Evolutionary conservation across 352 stramenopile species (phyloP).

Genomic region (Phytophthora tubulina): DNA sequence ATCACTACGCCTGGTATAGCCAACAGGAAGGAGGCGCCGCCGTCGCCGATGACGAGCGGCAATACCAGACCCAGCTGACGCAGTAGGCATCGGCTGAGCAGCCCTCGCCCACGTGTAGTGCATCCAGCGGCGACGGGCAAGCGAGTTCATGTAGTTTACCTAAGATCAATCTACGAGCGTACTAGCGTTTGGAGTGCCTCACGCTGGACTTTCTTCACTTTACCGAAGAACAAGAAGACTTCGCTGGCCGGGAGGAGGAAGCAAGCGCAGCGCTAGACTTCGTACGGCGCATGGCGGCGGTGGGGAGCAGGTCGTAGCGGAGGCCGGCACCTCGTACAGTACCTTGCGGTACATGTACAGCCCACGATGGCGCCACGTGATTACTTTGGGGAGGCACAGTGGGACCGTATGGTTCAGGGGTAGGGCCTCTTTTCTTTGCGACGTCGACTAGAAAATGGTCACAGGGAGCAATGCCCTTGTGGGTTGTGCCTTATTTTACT

Average conservation of each 20-base stretch:
- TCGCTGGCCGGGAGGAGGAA: not conserved
- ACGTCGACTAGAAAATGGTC: constrained; percentile 20
- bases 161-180: constrained; percentile 2
- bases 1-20: constrained; percentile 46
- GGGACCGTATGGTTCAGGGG: constrained; percentile 9
- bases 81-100: constrained; percentile 8
- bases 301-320: not conserved
- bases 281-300: too few relatives aligned
- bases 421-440: constrained; percentile 17
- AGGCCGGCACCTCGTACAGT: too few relatives aligned
- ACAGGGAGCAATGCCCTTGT: too few relatives aligned
- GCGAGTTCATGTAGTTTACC: constrained; percentile 4
- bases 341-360: too few relatives aligned
- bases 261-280: not conserved
- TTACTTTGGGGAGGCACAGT: constrained; percentile 12
- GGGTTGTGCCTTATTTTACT: too few relatives aligned
- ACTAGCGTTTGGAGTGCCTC: constrained; percentile 19
- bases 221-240: not conserved
- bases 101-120: constrained; percentile 3
- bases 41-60: not conserved
- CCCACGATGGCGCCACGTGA: not conserved
- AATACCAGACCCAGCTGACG: constrained; percentile 16
- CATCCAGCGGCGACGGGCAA: constrained; percentile 8
- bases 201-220: constrained; percentile 7
- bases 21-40: constrained; percentile 21